Evolutionary conservation across 2,329 filamentous ascomycete genomes (phyloP).

Genomic region (Geosmithia morbida): DNA sequence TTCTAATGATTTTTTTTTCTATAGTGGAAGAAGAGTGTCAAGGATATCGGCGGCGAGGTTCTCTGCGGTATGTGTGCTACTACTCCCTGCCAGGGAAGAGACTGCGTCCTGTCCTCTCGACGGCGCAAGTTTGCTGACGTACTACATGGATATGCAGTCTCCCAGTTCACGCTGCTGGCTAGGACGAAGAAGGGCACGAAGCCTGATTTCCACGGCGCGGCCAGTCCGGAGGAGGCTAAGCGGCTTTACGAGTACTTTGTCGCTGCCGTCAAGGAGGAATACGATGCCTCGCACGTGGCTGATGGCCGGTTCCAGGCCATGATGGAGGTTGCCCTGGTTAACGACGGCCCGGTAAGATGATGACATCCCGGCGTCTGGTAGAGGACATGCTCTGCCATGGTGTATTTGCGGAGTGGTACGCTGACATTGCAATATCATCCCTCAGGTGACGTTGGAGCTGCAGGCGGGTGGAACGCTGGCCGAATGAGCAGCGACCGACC

Average conservation of each 20-base stretch:
- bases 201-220: conserved; percentile 85
- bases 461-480: conserved; percentile 2
- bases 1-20: no score
- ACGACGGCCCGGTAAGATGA: conserved; percentile 56
- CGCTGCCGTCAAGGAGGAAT: conserved; percentile 56
- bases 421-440: not conserved
- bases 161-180: conserved; percentile 89
- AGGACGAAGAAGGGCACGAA: conserved; percentile 93
- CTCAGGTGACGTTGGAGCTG: conserved; percentile 5
- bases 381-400: not conserved
- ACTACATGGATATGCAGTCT: conserved; percentile 42
- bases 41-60: conserved; percentile 80
- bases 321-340: conserved; percentile 93
- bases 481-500: not conserved
- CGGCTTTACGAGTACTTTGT: conserved; percentile 77
- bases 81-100: no score
- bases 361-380: not conserved
- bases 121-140: not conserved
- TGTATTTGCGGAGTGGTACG: not conserved
- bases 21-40: conserved; percentile 86
- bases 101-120: no score
- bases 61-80: conserved; percentile 57
- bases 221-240: conserved; percentile 63
- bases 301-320: conserved; percentile 97
- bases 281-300: conserved; percentile 63